Conservation (phyloP, 495 filamentous ascomycete species). For the Penicillium ochrochloron region DNA sequence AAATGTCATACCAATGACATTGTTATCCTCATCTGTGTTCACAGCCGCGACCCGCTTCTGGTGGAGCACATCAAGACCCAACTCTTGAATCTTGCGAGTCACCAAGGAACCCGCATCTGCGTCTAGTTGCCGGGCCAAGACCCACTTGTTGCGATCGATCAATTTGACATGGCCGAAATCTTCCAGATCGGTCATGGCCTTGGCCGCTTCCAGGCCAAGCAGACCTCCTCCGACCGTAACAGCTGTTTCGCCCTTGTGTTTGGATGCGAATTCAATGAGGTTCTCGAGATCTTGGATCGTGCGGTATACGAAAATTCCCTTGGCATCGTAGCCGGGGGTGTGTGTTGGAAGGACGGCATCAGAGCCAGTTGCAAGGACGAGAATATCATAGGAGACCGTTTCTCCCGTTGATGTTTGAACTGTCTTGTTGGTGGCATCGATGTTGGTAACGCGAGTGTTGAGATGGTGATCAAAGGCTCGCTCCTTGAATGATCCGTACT, state of each 20-base stretch:
- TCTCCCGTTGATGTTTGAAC: conserved; percentile 74
- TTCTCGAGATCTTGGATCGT: conserved; percentile 84
- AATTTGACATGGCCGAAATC: conserved; percentile 79
- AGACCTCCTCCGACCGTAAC: conserved; percentile 90
- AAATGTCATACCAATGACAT: conserved; percentile 76
- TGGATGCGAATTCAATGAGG: conserved; percentile 73
- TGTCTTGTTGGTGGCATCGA: conserved; percentile 65
- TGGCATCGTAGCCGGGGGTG: conserved; percentile 83
- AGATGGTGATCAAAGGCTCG: conserved; percentile 79
- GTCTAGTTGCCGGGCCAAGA: conserved; percentile 85
- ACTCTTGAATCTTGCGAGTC: conserved; percentile 74
- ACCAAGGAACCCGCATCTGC: conserved; percentile 83
- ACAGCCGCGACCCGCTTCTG: conserved; percentile 77
- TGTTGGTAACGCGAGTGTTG: conserved; percentile 77
- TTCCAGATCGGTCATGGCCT: conserved; percentile 90
- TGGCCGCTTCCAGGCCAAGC: conserved; percentile 89
- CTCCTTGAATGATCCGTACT: conserved; percentile 62
- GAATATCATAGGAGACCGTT: conserved; percentile 80
- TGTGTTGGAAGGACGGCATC: conserved; percentile 81
- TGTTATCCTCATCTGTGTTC: conserved; percentile 66
- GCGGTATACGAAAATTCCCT: conserved; percentile 93
- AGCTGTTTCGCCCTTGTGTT: conserved; percentile 69
- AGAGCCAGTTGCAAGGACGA: conserved; percentile 91
- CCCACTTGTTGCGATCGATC: conserved; percentile 90
- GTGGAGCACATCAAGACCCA: conserved; percentile 88